These are phyloP conservation scores for Rhododendron ferrugineum DNA, from an alignment of 148 eudicot species.

Conservation along the genomic window DNA sequence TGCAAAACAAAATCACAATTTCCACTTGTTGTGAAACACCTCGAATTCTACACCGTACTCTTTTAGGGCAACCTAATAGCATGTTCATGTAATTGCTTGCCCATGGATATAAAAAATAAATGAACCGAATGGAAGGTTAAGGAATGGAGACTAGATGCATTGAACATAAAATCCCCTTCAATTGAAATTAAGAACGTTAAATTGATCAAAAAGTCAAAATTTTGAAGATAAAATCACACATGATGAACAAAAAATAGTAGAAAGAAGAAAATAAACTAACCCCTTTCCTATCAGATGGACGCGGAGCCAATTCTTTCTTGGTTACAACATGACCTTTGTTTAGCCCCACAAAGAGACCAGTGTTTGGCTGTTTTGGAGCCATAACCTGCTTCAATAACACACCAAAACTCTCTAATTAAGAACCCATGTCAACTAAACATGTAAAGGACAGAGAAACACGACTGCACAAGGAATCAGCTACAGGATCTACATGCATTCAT, in stretches of 20 bases:
- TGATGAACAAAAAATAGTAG: not conserved
- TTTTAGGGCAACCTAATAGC: not conserved
- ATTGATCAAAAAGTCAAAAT: not conserved
- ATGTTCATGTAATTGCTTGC: not conserved
- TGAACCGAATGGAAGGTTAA: not conserved
- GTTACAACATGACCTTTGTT: slow-evolving; percentile 43
- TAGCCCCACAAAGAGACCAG: slow-evolving; percentile 39
- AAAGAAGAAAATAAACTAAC: slow-evolving; percentile 14
- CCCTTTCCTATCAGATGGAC: slow-evolving; percentile 40
- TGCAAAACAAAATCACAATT: not conserved
- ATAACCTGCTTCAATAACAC: slow-evolving; percentile 21
- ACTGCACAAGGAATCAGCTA: not conserved
- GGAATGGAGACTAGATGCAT: not conserved
- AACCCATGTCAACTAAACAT: no score
- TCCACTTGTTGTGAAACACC: not conserved
- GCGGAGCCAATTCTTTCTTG: slow-evolving; percentile 35
- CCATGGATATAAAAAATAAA: not conserved
- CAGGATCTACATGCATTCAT: not conserved
- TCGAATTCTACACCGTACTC: not conserved
- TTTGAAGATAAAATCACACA: not conserved
- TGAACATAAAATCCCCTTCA: not conserved
- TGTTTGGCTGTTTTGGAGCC: slow-evolving; percentile 37
- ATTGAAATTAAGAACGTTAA: slow-evolving; percentile 27
- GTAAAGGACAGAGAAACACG: not conserved
- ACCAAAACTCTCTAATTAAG: not conserved